phyloP scores from a whole-genome alignment of 768 basidiomycete genomes.

The Phlebiopsis flavidoalba region DNA sequence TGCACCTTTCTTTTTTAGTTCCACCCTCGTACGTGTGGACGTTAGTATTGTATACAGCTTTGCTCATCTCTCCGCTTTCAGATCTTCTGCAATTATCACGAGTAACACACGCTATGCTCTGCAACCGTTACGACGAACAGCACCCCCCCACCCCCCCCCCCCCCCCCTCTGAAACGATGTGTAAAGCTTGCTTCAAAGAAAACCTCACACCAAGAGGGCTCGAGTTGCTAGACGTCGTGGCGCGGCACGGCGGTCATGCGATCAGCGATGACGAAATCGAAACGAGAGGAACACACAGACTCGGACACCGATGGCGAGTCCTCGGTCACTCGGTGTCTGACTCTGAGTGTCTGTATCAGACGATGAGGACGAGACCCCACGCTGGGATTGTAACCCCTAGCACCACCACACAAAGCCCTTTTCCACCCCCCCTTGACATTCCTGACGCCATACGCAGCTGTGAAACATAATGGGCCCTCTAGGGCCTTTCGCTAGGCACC shows the following conservation, averaged over 20 bases:
- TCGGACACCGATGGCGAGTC: constrained; percentile 65
- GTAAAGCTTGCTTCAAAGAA: background rate
- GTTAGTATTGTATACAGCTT: background rate
- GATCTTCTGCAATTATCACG: constrained; percentile 1
- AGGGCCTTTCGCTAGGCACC: constrained; percentile 44
- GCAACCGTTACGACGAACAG: constrained; percentile 7
- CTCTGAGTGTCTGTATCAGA: constrained; percentile 65
- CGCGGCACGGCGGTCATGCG: constrained; percentile 53
- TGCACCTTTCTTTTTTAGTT: background rate
- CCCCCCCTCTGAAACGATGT: no score
- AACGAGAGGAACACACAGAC: constrained; percentile 65
- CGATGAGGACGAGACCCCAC: constrained; percentile 42
- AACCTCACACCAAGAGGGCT: constrained; percentile 28
- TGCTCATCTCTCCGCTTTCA: background rate
- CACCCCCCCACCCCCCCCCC: no score
- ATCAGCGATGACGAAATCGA: constrained; percentile 77
- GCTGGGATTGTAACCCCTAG: constrained; percentile 58
- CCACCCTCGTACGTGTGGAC: constrained; percentile 1
- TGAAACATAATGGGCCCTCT: constrained; percentile 28
- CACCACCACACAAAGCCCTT: constrained; percentile 62
- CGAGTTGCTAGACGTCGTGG: constrained; percentile 56
- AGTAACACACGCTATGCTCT: constrained; percentile 13
- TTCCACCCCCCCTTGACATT: constrained; percentile 23
- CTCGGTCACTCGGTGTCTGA: constrained; percentile 65
- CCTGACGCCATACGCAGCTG: constrained; percentile 11